Evolutionary conservation across 1,284 basidiomycete species (phyloP), one percentile per base, ranked within the genome.

Genomic region (Boletus smithii): DNA sequence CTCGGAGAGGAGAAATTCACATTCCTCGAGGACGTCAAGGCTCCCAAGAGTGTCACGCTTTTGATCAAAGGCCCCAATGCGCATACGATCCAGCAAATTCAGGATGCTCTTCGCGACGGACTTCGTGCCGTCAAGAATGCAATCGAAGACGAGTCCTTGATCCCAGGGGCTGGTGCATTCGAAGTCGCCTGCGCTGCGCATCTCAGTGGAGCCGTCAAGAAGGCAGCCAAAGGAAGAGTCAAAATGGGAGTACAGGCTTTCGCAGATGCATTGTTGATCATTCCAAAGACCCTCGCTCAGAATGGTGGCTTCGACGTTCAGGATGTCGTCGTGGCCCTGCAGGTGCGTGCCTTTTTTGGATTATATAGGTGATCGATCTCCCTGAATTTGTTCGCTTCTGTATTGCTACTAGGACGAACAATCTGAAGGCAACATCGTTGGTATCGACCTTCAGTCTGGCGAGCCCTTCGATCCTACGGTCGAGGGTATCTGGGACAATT

Each of bases 1-100:
- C 81, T 99, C 22, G 95, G 97, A 56, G 97, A 99, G 71, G 97
- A 99, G 67, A 99, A 99, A 69, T 99, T 82, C 72, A 99, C 97
- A 0, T 99, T 99, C 68, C 79, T 99, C 40, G 97, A 99, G 70
- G 92, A 99, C 54, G 94, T 97, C 67, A 91, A 88, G 70, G 84
- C 89, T 51, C 95, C 97, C n/a, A 95, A 93, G 78, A 90, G 85
- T 52, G 97, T 98, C 31, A 99, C 97, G 7, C 79, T 99, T 48
- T 79, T 99, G 53, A 91, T 99, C 76, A 97, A 97, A 71, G 95
- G 93, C n/a, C 97, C 95, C 49, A 99, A 99, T 70, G 79, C 87
- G 7, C 92, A 99, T 74, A 99, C 95, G 41, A 97, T 89, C 60
- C 83, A 89, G 57, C 97, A 97, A 73, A 95, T 97, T 57, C 91